phyloP scores from a whole-genome alignment of 2,329 filamentous ascomycete species.

The Pseudocercospora fijiensis region DNA sequence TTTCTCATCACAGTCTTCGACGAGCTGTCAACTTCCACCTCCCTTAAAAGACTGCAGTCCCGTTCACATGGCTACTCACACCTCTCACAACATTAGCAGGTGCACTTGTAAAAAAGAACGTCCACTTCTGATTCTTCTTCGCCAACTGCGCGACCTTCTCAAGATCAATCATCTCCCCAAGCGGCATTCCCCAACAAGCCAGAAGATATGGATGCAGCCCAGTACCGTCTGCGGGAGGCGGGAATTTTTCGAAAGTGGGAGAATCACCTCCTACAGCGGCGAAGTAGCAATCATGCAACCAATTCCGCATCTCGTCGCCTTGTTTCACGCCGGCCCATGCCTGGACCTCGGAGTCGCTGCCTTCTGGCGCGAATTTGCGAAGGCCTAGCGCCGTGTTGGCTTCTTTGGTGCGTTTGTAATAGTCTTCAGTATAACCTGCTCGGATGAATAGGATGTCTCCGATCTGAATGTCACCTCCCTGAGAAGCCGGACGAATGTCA shows the following conservation, averaged over 20 bases:
- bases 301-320: conserved; percentile 58
- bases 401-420: conserved; percentile 45
- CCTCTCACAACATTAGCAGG: conserved; percentile 60
- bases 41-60: conserved; percentile 41
- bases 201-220: conserved; percentile 52
- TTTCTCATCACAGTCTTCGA: not conserved
- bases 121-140: conserved; percentile 54
- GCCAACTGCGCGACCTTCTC: conserved; percentile 57
- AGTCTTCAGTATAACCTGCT: conserved; percentile 61
- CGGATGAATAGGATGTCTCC: conserved; percentile 68
- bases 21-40: not conserved
- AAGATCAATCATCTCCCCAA: conserved; percentile 59
- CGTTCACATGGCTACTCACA: conserved; percentile 47
- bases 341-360: conserved; percentile 39
- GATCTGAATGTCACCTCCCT: conserved; percentile 56
- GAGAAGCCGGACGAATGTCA: conserved; percentile 56
- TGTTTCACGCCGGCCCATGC: conserved; percentile 54
- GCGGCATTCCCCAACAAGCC: conserved; percentile 54
- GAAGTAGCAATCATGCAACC: conserved; percentile 70
- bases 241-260: conserved; percentile 64
- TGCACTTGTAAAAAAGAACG: conserved; percentile 61
- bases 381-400: conserved; percentile 40
- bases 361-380: conserved; percentile 47
- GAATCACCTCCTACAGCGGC: conserved; percentile 64
- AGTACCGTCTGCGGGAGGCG: conserved; percentile 40